Conservation (phyloP, 129 eudicot genomes). For the Centella asiatica region DNA sequence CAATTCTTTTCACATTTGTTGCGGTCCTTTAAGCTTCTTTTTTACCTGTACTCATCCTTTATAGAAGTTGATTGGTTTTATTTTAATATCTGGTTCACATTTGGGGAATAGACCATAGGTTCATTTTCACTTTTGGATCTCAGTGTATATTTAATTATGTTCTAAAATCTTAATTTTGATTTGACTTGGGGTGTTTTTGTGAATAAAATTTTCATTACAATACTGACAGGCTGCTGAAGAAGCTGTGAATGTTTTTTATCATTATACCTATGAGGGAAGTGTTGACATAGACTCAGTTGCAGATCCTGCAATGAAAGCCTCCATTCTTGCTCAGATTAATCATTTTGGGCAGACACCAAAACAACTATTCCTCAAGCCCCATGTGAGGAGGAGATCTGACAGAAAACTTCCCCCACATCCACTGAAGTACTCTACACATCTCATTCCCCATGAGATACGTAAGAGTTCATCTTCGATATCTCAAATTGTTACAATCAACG, state of each 20-base stretch:
- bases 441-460: conserved; percentile 63
- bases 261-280: conserved; percentile 91
- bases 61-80: no score
- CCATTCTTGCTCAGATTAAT: conserved; percentile 91
- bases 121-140: no score
- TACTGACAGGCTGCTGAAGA: conserved; percentile 84
- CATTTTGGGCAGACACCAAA: conserved; percentile 98
- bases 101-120: no score
- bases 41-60: no score
- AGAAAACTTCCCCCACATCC: conserved; percentile 59
- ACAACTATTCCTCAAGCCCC: conserved; percentile 78
- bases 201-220: not conserved
- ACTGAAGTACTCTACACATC: conserved; percentile 45
- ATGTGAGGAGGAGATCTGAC: conserved; percentile 57
- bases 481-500: conserved; percentile 54
- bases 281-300: conserved; percentile 88
- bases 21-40: not conserved
- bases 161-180: not conserved
- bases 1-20: not conserved
- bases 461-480: conserved; percentile 48
- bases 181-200: not conserved
- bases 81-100: no score
- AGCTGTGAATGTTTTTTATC: conserved; percentile 90
- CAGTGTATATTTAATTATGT: no score
- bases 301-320: conserved; percentile 97